Evolutionary conservation across 169 alveolate species (phyloP), one percentile per base, ranked within the genome.

Genomic region (Eimeria sp.): DNA sequence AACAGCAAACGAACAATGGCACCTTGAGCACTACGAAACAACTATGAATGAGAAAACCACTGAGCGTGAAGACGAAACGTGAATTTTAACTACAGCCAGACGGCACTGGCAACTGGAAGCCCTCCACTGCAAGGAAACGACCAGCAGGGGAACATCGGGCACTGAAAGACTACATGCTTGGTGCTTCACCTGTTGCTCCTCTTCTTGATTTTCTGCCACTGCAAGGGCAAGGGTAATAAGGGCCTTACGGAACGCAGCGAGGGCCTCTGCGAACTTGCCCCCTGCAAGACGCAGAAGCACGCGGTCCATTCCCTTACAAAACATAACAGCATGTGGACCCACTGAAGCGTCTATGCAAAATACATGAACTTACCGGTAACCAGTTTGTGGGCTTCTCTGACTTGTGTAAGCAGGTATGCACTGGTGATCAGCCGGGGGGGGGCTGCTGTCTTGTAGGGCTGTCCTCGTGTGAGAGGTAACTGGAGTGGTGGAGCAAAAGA

Each of bases 221-320:
- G 93, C 96, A 47, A 95, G 89, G 0, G 97, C 82, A 34, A 92
- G 65, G 51, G 97, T 78, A 49, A 96, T 96, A 4, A 95, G 97
- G 47, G 91, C 97, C 67, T 61, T 30, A 10, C 97, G 97, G 87
- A 97, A 97, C 34, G 97, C 93, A 25, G 95, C 89, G 34, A 97
- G 94, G 9, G 98, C 97, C 58, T 89, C 97, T 18, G 87, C 92
- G 72, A 97, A 97, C 89, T 96, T 95, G 45, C 98, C 98, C 27
- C 96, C 96, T 93, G 94, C 92, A 80, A 22, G 67, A 63, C 70
- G 45, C 49, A n/a, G 30, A 7, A 18, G 25, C 14, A 34, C 0
- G 25, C 18, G 75, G 49, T 22, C 13, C 20, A 82, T 34, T 83
- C 27, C 45, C 25, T 25, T 47, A 25, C 51, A 47, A n/a, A 75